A percentile compares a stretch with the other conserved stretches of the same genome.
Conservation (phyloP, 176 grass and related monocot species). For the Chrysopogon serrulatus region DNA sequence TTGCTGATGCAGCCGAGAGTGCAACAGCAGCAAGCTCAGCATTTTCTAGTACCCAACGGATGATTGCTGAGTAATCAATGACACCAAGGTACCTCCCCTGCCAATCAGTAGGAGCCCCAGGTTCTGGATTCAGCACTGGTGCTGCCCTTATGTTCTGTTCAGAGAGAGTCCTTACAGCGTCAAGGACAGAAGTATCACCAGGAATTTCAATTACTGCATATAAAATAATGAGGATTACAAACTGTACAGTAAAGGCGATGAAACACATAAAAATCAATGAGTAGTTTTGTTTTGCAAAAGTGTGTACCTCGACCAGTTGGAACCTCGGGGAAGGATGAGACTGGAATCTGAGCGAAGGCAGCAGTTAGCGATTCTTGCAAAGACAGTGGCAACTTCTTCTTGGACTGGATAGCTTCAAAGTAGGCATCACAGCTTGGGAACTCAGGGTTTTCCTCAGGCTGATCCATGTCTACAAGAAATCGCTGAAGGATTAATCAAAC, state of each 20-base stretch:
- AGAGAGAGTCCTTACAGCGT: conserved; percentile 70
- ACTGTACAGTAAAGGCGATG: background rate
- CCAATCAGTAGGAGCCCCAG: conserved; percentile 49
- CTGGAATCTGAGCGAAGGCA: conserved; percentile 74
- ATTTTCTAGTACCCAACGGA: conserved; percentile 85
- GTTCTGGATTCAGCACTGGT: conserved; percentile 58
- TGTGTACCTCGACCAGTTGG: conserved; percentile 69
- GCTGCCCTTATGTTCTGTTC: conserved; percentile 81
- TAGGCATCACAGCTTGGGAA: conserved; percentile 78
- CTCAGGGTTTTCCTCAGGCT: conserved; percentile 12
- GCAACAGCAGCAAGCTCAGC: conserved; percentile 53
- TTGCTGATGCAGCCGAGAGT: conserved; percentile 50
- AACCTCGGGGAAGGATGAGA: conserved; percentile 82
- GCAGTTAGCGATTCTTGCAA: conserved; percentile 74
- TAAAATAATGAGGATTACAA: background rate
- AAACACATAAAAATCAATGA: background rate
- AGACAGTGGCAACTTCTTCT: conserved; percentile 78
- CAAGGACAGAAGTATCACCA: conserved; percentile 66
- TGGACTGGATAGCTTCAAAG: conserved; percentile 85
- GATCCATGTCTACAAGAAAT: conserved; percentile 42
- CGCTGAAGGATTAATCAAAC: background rate
- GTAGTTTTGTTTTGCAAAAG: background rate
- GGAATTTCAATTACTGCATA: conserved; percentile 78
- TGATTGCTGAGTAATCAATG: conserved; percentile 74
- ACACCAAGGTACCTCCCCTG: conserved; percentile 70